Conservation (phyloP, 345 rosid genomes). For the Murraya koenigii region DNA sequence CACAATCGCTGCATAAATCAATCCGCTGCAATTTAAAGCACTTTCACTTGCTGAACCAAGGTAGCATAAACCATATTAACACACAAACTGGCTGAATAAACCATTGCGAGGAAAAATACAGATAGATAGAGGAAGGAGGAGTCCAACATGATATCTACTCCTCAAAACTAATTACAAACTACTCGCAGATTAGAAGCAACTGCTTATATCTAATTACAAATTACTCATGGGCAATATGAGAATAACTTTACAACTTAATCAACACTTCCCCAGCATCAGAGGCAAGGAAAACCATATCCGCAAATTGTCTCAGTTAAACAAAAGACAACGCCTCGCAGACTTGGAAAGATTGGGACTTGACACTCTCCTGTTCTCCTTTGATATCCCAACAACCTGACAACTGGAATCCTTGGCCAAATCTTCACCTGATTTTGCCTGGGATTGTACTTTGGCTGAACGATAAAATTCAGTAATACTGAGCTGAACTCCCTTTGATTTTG, state of each 20-base stretch:
- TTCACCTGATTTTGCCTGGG: slow-evolving; percentile 32
- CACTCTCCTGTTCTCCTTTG: slow-evolving; percentile 45
- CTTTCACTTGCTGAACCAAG: background rate
- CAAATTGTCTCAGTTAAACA: slow-evolving; percentile 40
- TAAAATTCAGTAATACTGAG: slow-evolving; percentile 71
- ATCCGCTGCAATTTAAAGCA: background rate
- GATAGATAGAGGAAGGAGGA: background rate
- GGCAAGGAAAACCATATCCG: background rate
- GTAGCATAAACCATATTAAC: background rate
- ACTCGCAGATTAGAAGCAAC: background rate
- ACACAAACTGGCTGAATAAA: background rate
- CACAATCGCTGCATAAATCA: background rate
- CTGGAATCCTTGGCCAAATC: slow-evolving; percentile 15
- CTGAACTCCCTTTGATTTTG: slow-evolving; percentile 53
- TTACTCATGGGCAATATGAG: background rate
- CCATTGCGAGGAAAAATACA: background rate
- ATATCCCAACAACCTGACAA: slow-evolving; percentile 23
- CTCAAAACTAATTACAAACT: background rate
- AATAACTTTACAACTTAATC: slow-evolving; percentile 18
- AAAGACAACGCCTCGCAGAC: slow-evolving; percentile 68
- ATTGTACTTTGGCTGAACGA: slow-evolving; percentile 51
- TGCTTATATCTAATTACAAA: background rate
- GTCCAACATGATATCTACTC: background rate
- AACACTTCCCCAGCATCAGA: background rate
- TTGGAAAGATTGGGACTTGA: slow-evolving; percentile 51